A percentile compares a stretch with the other conserved stretches of the same genome.
Conservation (phyloP, 2,329 filamentous ascomycete species). For the Sporothrix brasiliensis region DNA sequence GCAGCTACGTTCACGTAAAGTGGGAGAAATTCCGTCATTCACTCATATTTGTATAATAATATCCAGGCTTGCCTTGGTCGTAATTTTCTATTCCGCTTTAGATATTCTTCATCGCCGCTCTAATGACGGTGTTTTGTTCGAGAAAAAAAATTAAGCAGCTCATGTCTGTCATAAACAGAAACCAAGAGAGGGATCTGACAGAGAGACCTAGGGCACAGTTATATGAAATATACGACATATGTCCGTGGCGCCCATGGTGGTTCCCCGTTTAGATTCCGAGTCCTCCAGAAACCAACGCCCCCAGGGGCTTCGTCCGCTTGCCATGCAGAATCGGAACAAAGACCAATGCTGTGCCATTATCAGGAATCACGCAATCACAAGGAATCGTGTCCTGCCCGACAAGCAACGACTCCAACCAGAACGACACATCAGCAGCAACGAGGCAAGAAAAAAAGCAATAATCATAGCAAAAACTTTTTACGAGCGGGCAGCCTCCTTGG, state of each 20-base stretch:
- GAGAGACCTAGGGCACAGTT: slow-evolving; percentile 17
- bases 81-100: slow-evolving; percentile 32
- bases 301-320: slow-evolving; percentile 28
- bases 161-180: slow-evolving; percentile 24
- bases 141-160: slow-evolving; percentile 20
- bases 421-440: slow-evolving; percentile 30
- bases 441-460: slow-evolving; percentile 31
- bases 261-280: slow-evolving; percentile 17
- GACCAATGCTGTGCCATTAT: slow-evolving; percentile 8
- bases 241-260: slow-evolving; percentile 6
- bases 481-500: slow-evolving; percentile 79
- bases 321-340: background rate
- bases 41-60: background rate
- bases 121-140: slow-evolving; percentile 1
- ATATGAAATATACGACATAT: slow-evolving; percentile 16
- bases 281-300: slow-evolving; percentile 28
- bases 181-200: slow-evolving; percentile 28
- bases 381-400: slow-evolving; percentile 12
- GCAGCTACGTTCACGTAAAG: background rate
- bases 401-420: slow-evolving; percentile 31
- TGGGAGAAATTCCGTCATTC: background rate
- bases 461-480: slow-evolving; percentile 38
- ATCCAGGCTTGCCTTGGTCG: slow-evolving; percentile 20
- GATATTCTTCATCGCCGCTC: slow-evolving; percentile 30
- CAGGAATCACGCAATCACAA: background rate